Base-by-base conservation (phyloP, 2,329 filamentous ascomycete genomes). In the Pseudogymnoascus destructans region DNA sequence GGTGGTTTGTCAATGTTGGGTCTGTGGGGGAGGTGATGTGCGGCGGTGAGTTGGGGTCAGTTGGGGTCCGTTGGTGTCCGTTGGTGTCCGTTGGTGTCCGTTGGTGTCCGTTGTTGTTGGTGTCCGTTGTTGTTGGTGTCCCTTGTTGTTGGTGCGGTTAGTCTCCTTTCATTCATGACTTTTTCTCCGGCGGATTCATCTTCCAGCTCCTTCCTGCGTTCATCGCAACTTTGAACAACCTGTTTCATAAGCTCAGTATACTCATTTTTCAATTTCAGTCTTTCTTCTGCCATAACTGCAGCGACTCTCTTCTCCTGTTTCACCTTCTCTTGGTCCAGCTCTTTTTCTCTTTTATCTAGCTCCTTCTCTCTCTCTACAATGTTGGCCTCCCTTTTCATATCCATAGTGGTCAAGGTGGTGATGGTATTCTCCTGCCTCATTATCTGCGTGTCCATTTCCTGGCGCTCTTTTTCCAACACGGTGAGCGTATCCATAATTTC, bases 241-340 rank as follows among this genome's bases (percentile, higher is more conserved):
- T 35, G 11, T 35, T 35, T 2, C 3, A 11, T 35, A 13, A 35
- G 32, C 32, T 35, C 2, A 35, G 5, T 35, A 35, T 35, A 35
- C 32, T 35, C 32, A 35, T 35, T 35, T 35, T 35, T 11, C 4
- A 35, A 11, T 5, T 35, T 35, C 32, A 35, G 13, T 11, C 32
- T 35, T 35, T 35, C 32, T 35, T 35, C 32, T 35, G 32, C 32
- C 32, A n/a, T 35, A 11, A 35, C 32, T 11, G 32, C 32, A 35
- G 32, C 32, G 32, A 63, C 33, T 59, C 60, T 61, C 57, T 30
- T 33, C 35, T 58, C 32, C 54, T 49, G 36, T 57, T 62, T 60
- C 46, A 25, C 30, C 23, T 55, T 61, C 33, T 61, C 61, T 57
- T 60, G 19, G 38, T 61, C 32, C 21, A 61, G 25, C 52, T 59